Conservation (phyloP, 2,329 filamentous ascomycete species). For the Macroventuria anomochaeta region DNA sequence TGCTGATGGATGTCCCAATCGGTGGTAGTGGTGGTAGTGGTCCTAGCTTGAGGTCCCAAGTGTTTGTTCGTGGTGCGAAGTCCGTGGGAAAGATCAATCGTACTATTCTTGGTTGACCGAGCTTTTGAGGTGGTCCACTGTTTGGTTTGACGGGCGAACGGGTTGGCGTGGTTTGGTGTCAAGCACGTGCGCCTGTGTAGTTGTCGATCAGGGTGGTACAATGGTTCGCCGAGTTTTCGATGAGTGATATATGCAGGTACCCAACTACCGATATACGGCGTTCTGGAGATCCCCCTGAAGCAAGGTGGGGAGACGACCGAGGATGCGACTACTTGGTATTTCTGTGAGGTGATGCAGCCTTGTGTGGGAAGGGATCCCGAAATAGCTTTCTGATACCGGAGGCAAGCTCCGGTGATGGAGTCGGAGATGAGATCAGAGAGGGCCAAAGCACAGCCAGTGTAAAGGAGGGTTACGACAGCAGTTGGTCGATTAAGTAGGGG, state of each 20-base stretch:
- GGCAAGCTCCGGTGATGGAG: neutral
- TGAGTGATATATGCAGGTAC: neutral
- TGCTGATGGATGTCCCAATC: too few species aligned
- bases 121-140: neutral
- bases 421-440: neutral
- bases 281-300: constrained; percentile 5
- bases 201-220: constrained; percentile 7
- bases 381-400: neutral
- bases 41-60: too few species aligned
- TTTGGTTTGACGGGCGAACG: constrained; percentile 1
- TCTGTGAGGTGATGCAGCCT: neutral
- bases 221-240: constrained; percentile 12
- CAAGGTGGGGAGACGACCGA: neutral
- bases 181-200: constrained; percentile 4
- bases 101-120: neutral
- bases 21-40: too few species aligned
- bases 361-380: neutral
- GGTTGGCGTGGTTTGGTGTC: constrained; percentile 8
- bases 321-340: neutral
- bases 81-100: neutral
- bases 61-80: neutral
- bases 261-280: neutral
- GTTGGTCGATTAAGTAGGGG: neutral
- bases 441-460: neutral
- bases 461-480: neutral